phyloP scores from a whole-genome alignment of 2,329 filamentous ascomycete species.

The Botryotinia convoluta region DNA sequence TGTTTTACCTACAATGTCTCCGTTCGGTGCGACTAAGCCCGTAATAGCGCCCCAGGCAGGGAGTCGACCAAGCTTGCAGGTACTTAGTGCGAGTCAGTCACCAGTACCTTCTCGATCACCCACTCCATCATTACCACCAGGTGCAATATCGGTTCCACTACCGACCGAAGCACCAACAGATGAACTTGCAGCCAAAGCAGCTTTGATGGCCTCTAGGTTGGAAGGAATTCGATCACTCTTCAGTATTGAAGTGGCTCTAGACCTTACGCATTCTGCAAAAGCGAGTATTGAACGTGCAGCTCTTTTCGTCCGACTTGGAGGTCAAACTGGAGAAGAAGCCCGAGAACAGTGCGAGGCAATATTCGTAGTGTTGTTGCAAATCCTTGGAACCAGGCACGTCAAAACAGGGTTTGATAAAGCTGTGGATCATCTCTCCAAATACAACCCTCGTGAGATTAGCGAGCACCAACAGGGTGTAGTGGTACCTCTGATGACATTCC shows the following conservation, averaged over 20 bases:
- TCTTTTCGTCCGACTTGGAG: conserved; percentile 76
- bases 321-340: conserved; percentile 77
- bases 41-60: conserved; percentile 27
- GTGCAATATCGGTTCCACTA: conserved; percentile 39
- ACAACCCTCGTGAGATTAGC: conserved; percentile 81
- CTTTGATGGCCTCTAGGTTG: conserved; percentile 89
- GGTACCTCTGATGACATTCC: conserved; percentile 88
- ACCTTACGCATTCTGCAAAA: conserved; percentile 85
- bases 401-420: conserved; percentile 93
- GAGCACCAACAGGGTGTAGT: conserved; percentile 74
- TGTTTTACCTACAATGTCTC: conserved; percentile 66
- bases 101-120: conserved; percentile 46
- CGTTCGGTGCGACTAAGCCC: conserved; percentile 48
- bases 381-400: conserved; percentile 82
- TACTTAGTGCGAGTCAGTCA: conserved; percentile 28
- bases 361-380: conserved; percentile 79
- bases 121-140: conserved; percentile 46
- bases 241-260: conserved; percentile 91
- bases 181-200: conserved; percentile 94
- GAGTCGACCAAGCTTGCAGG: conserved; percentile 35
- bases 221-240: conserved; percentile 95
- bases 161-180: conserved; percentile 74
- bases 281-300: conserved; percentile 80
- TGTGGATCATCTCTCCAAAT: conserved; percentile 83
- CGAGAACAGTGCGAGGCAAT: conserved; percentile 86